Conservation (phyloP, 2,329 filamentous ascomycete genomes). For the Cercospora nicotianae region DNA sequence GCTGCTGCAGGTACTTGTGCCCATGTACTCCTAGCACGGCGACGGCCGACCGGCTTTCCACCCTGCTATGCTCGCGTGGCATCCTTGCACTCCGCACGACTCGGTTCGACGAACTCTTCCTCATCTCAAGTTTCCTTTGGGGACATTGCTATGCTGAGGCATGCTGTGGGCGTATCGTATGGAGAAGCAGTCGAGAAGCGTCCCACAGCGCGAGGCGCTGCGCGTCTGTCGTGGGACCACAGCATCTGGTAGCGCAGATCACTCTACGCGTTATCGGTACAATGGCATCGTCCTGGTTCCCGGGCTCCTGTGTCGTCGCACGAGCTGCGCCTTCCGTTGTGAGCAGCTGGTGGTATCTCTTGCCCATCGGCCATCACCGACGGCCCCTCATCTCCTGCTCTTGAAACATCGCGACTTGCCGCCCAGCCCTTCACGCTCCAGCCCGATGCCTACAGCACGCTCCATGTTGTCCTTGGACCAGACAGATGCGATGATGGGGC, state of each 20-base stretch:
- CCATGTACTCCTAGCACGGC: background rate
- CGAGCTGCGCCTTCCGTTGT: background rate
- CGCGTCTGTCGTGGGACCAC: background rate
- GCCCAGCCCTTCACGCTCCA: background rate
- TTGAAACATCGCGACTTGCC: background rate
- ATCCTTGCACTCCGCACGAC: background rate
- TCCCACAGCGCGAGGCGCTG: background rate
- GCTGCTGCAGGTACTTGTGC: background rate
- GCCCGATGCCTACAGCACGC: background rate
- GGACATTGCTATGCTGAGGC: background rate
- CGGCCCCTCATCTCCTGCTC: background rate
- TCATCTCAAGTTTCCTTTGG: background rate
- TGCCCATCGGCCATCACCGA: constrained; percentile 8
- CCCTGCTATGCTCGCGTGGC: background rate
- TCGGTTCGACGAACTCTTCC: background rate
- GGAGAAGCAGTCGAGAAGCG: background rate
- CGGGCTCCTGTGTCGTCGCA: background rate
- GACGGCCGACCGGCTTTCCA: constrained; percentile 4
- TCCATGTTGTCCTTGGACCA: background rate
- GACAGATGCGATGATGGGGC: background rate
- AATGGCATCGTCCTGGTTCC: background rate
- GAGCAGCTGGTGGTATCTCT: background rate
- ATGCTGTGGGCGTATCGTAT: background rate
- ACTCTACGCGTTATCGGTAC: background rate
- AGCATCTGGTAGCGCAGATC: background rate